Conservation (phyloP, 495 filamentous ascomycete genomes). For the Penicillium silybi region DNA sequence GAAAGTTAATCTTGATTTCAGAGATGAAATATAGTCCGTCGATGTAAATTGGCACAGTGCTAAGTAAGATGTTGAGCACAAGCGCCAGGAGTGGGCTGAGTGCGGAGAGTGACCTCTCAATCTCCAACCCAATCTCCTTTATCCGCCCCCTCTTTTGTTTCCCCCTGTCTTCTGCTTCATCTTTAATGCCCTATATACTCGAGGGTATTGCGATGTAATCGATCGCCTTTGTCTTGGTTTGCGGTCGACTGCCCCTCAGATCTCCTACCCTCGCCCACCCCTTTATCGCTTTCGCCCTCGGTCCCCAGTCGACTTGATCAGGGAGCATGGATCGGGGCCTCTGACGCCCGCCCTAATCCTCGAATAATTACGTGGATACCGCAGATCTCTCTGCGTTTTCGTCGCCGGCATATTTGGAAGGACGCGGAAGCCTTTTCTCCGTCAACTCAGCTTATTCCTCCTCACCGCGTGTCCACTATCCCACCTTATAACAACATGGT, state of each 20-base stretch:
- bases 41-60: not conserved
- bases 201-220: conserved; percentile 36
- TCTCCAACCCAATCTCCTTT: conserved; percentile 11
- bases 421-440: not conserved
- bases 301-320: conserved; percentile 6
- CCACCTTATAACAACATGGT: conserved; percentile 57
- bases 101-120: not conserved
- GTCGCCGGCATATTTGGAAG: not conserved
- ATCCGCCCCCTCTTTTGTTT: conserved; percentile 20
- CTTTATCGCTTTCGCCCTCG: conserved; percentile 7
- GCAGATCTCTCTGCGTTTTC: not conserved
- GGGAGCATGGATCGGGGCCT: conserved; percentile 12
- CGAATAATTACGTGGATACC: not conserved
- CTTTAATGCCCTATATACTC: not conserved
- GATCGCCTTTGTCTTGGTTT: conserved; percentile 12
- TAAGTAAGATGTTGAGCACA: not conserved
- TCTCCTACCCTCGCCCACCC: conserved; percentile 1
- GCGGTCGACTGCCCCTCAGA: conserved; percentile 16
- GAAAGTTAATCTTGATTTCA: not conserved
- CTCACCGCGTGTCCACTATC: conserved; percentile 1
- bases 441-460: conserved; percentile 1
- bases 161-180: not conserved
- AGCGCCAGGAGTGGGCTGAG: not conserved
- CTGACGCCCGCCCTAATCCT: conserved; percentile 7
- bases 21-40: not conserved